Percentiles rank a stretch among this genome's conserved stretches.
Conservation (phyloP, 352 stramenopile species). For the Phytophthora vignae region DNA sequence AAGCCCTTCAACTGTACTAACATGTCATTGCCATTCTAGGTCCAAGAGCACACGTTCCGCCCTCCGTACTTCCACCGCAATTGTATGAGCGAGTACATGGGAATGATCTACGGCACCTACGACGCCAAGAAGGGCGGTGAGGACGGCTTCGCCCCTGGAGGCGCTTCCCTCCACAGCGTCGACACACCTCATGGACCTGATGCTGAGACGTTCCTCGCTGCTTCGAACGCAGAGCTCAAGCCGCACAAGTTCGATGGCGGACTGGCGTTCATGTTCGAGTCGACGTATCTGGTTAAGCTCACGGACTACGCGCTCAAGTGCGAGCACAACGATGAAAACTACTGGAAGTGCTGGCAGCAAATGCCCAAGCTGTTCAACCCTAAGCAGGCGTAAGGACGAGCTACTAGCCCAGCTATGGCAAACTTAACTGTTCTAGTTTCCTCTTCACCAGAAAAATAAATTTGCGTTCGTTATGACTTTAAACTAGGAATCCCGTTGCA, state of each 20-base stretch:
- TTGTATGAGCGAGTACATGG: constrained; percentile 98
- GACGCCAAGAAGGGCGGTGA: constrained; percentile 94
- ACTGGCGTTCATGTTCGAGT: constrained; percentile 99
- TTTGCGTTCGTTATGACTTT: constrained; percentile 8
- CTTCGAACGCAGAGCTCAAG: constrained; percentile 81
- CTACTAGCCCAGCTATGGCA: background rate
- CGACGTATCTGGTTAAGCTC: constrained; percentile 91
- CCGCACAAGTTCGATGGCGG: constrained; percentile 93
- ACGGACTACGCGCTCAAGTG: constrained; percentile 89
- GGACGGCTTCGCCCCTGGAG: constrained; percentile 92
- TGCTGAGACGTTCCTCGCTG: constrained; percentile 90
- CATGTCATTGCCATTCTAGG: constrained; percentile 19
- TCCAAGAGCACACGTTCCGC: constrained; percentile 93
- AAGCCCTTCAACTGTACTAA: background rate
- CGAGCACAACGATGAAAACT: constrained; percentile 90
- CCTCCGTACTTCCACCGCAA: constrained; percentile 97
- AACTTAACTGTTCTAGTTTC: constrained; percentile 3
- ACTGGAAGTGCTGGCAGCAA: constrained; percentile 94
- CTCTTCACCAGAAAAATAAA: constrained; percentile 8
- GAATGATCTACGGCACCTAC: constrained; percentile 96
- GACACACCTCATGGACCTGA: constrained; percentile 95
- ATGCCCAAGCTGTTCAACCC: constrained; percentile 92
- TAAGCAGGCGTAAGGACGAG: constrained; percentile 19
- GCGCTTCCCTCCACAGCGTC: constrained; percentile 92
- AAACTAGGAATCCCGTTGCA: constrained; percentile 92